Evolutionary conservation across 192 early-diverging fungal species (phyloP).

Genomic region (Coemansia sp.): DNA sequence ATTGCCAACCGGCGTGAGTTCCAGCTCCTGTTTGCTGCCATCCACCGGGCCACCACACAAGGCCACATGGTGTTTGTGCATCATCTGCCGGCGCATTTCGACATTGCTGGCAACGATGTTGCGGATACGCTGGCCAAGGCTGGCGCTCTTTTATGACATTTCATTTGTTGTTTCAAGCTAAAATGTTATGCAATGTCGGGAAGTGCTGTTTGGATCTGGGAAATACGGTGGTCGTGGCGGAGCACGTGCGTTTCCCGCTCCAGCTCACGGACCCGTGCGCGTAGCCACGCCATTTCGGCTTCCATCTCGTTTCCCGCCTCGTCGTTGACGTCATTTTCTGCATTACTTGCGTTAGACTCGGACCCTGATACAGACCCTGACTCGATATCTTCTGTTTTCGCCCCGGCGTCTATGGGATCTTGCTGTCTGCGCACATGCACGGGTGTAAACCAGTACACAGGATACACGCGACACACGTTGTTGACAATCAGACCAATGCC

Average conservation of each 20-base stretch:
- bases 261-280: slow-evolving; percentile 28
- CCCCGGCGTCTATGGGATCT: neutral
- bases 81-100: slow-evolving; percentile 43
- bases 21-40: slow-evolving; percentile 14
- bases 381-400: neutral
- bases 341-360: neutral
- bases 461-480: slow-evolving; percentile 45
- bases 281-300: slow-evolving; percentile 31
- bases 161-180: too few species aligned
- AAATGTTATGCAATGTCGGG: neutral
- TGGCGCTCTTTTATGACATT: slow-evolving; percentile 30
- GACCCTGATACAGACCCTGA: neutral
- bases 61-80: slow-evolving; percentile 45
- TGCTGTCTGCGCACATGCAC: slow-evolving; percentile 12
- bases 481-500: slow-evolving; percentile 34
- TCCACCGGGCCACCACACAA: slow-evolving; percentile 5
- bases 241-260: slow-evolving; percentile 18
- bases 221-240: neutral
- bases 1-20: slow-evolving; percentile 48
- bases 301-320: slow-evolving; percentile 26
- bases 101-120: slow-evolving; percentile 43
- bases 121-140: slow-evolving; percentile 52
- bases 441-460: slow-evolving; percentile 48
- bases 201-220: neutral
- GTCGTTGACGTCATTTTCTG: slow-evolving; percentile 15